Base-by-base conservation (phyloP, 2,329 filamentous ascomycete genomes). In the Pseudogymnoascus verrucosus region DNA sequence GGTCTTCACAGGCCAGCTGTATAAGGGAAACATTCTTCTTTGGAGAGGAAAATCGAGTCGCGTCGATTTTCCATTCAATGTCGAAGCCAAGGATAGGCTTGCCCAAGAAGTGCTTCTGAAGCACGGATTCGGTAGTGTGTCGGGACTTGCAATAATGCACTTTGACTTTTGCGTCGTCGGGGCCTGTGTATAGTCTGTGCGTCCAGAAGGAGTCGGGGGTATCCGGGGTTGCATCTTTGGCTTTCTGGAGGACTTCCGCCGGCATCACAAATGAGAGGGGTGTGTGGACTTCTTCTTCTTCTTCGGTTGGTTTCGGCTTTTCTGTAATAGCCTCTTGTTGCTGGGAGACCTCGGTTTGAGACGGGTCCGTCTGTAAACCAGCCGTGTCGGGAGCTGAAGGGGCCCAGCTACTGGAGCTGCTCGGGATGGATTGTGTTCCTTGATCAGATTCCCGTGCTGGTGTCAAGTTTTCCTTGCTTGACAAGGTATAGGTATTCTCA, bases 51-150 rank as follows among this genome's bases (percentile, higher is more conserved):
- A 67, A 69, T 19, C 73, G 78, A 5, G 72, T 77, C 0, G 84
- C 80, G 5, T 82, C 77, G 1, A 78, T 67, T 62, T 85, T 80
- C 93, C 93, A 97, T 77, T 97, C 93, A 66, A 97, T 81, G 71
- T 97, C 93, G 66, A 97, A 91, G 0, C 93, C 93, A n/a, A 97
- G 73, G 1, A 96, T 76, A 40, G 84, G 79, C 70, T 95, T 85
- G 26, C 82, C 68, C 40, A 86, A 71, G 68, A 97, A 96, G 64
- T 88, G 80, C 64, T 83, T 74, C 16, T 84, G 78, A 64, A 85
- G 79, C 6, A 89, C 82, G 5, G 78, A 76, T 73, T 97, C 91
- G 16, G 89, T 88, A 2, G 83, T 84, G 37, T 84, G 78, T 51
- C 81, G 82, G 64, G 79, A 88, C 60, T 78, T 85, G 78, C 91